These are phyloP conservation scores for Musa schizocarpa DNA, from an alignment of 176 grass and related monocot species.

Conservation along the genomic window DNA sequence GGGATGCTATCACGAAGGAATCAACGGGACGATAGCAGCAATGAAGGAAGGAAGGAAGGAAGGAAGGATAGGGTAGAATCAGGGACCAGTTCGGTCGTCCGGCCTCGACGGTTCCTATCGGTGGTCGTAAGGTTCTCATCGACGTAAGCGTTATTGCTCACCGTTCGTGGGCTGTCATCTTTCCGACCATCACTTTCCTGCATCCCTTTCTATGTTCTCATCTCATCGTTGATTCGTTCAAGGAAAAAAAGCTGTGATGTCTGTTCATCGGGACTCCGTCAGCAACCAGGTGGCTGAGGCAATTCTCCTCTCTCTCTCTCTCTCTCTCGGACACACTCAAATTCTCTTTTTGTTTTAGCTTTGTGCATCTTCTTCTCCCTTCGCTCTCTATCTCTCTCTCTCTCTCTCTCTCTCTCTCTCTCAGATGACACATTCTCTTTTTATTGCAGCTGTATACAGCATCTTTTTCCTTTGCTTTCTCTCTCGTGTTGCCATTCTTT, in stretches of 20 bases:
- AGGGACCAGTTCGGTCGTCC: not conserved
- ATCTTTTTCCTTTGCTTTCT: not conserved
- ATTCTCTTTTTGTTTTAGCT: not conserved
- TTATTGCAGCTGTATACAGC: not conserved
- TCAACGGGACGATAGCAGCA: not conserved
- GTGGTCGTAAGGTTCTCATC: not conserved
- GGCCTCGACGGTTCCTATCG: no score
- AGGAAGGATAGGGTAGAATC: not conserved
- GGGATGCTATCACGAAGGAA: not conserved
- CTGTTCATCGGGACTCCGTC: not conserved
- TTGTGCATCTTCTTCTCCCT: not conserved
- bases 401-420: not conserved
- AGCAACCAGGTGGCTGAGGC: not conserved
- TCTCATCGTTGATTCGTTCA: not conserved
- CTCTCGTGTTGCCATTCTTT: not conserved
- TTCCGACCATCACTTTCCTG: not conserved
- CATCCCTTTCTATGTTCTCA: not conserved
- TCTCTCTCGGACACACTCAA: not conserved
- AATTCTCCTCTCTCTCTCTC: not conserved
- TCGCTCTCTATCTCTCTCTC: not conserved
- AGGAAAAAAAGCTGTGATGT: not conserved
- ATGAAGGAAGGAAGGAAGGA: not conserved
- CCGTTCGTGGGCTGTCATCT: not conserved
- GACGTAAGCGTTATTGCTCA: not conserved
- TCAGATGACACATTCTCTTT: not conserved